A percentile compares a stretch with the other conserved stretches of the same genome.
These are phyloP conservation scores for Ophiocordyceps robertsii DNA, from an alignment of 2,329 filamentous ascomycete species.

Conservation along the genomic window DNA sequence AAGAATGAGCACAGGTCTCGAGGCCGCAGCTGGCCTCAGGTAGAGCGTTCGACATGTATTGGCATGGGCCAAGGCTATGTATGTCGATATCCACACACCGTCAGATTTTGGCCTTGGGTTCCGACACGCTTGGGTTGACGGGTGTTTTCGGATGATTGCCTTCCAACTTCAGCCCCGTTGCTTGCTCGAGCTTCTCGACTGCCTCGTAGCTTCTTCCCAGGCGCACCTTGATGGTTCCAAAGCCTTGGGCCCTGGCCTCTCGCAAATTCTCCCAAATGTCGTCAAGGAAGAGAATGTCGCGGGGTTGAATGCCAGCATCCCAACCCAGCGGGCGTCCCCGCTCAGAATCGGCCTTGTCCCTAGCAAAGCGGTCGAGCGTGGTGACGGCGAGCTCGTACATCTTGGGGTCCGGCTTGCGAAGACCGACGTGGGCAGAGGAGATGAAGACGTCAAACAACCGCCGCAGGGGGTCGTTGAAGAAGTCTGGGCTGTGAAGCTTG, in stretches of 20 bases:
- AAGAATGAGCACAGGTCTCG: not conserved
- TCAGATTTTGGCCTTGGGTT: slow-evolving; percentile 28
- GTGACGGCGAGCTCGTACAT: slow-evolving; percentile 68
- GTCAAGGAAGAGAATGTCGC: slow-evolving; percentile 76
- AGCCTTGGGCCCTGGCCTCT: slow-evolving; percentile 58
- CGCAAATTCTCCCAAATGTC: slow-evolving; percentile 93
- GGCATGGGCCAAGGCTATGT: no score
- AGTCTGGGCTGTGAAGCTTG: slow-evolving; percentile 41
- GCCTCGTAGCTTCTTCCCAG: slow-evolving; percentile 69
- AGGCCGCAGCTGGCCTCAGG: not conserved
- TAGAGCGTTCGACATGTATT: slow-evolving; percentile 12
- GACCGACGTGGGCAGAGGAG: slow-evolving; percentile 70
- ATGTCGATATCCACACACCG: no score
- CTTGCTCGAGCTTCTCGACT: slow-evolving; percentile 63
- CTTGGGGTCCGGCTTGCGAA: slow-evolving; percentile 72
- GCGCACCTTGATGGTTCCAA: slow-evolving; percentile 73
- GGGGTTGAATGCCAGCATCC: slow-evolving; percentile 37
- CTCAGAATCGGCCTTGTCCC: slow-evolving; percentile 28
- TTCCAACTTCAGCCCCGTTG: slow-evolving; percentile 55
- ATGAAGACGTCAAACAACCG: slow-evolving; percentile 76
- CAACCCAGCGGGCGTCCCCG: slow-evolving; percentile 28
- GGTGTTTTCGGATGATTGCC: slow-evolving; percentile 39
- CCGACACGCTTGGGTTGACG: slow-evolving; percentile 21
- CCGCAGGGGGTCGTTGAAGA: slow-evolving; percentile 42
- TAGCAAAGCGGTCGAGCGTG: slow-evolving; percentile 50